phyloP scores from a whole-genome alignment of 345 rosid genomes.

The Kernera saxatilis region DNA sequence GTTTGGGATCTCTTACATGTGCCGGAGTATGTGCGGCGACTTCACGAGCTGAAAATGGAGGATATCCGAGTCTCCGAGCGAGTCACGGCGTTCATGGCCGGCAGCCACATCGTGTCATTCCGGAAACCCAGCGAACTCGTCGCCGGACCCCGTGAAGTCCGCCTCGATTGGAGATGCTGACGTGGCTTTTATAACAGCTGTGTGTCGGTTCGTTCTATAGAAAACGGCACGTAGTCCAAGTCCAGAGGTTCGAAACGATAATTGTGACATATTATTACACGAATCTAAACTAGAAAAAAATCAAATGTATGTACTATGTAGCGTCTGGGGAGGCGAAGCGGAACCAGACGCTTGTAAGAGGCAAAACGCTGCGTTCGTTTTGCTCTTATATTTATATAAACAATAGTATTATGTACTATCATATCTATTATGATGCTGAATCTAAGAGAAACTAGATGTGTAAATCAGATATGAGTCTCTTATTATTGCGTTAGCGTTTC shows the following conservation, averaged over 20 bases:
- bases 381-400: slow-evolving; percentile 18
- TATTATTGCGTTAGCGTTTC: not conserved
- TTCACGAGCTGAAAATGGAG: slow-evolving; percentile 86
- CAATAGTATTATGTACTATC: not conserved
- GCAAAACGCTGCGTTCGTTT: slow-evolving; percentile 18
- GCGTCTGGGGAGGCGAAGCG: slow-evolving; percentile 35
- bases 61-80: slow-evolving; percentile 74
- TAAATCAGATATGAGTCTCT: not conserved
- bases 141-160: slow-evolving; percentile 59
- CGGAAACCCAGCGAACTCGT: slow-evolving; percentile 69
- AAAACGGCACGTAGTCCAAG: slow-evolving; percentile 17
- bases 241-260: slow-evolving; percentile 1
- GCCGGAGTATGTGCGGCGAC: slow-evolving; percentile 73
- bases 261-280: slow-evolving; percentile 20
- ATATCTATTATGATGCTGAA: not conserved
- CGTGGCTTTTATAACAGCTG: not conserved
- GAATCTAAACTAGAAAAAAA: not conserved
- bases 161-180: slow-evolving; percentile 69
- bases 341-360: slow-evolving; percentile 22
- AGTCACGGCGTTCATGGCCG: slow-evolving; percentile 88
- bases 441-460: not conserved
- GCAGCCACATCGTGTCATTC: slow-evolving; percentile 82
- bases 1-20: slow-evolving; percentile 90
- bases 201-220: slow-evolving; percentile 1
- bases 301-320: not conserved